These are phyloP conservation scores for Backusella westeae DNA, from an alignment of 192 early-diverging fungal species.

Conservation along the genomic window DNA sequence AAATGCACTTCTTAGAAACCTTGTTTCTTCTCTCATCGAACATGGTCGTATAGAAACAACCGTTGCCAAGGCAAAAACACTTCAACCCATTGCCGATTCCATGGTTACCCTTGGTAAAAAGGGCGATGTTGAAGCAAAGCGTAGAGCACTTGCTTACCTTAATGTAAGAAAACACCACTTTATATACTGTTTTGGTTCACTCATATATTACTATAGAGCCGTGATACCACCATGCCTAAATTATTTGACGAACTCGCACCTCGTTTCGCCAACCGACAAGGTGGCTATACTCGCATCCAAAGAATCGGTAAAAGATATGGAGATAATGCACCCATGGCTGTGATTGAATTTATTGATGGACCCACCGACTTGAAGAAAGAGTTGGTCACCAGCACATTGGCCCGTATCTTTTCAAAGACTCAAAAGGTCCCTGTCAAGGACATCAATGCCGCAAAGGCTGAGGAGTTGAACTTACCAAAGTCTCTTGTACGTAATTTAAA, in stretches of 20 bases:
- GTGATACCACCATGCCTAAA: slow-evolving; percentile 72
- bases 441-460: slow-evolving; percentile 11
- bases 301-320: slow-evolving; percentile 71
- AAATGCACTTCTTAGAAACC: slow-evolving; percentile 76
- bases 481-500: slow-evolving; percentile 31
- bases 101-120: slow-evolving; percentile 86
- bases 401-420: slow-evolving; percentile 17
- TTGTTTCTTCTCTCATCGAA: slow-evolving; percentile 81
- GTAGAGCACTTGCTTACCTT: slow-evolving; percentile 55
- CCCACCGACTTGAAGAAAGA: slow-evolving; percentile 72
- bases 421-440: slow-evolving; percentile 20
- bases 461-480: slow-evolving; percentile 14
- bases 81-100: slow-evolving; percentile 83
- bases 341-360: slow-evolving; percentile 89
- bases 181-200: not conserved
- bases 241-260: slow-evolving; percentile 80
- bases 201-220: slow-evolving; percentile 48
- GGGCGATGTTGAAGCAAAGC: slow-evolving; percentile 58
- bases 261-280: slow-evolving; percentile 71
- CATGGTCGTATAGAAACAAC: slow-evolving; percentile 94
- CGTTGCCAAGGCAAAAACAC: slow-evolving; percentile 85
- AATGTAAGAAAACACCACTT: slow-evolving; percentile 34
- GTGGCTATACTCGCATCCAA: slow-evolving; percentile 90
- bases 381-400: slow-evolving; percentile 45
- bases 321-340: slow-evolving; percentile 86